Conservation (phyloP, 2,329 filamentous ascomycete genomes). For the Aspergillus alliaceus region DNA sequence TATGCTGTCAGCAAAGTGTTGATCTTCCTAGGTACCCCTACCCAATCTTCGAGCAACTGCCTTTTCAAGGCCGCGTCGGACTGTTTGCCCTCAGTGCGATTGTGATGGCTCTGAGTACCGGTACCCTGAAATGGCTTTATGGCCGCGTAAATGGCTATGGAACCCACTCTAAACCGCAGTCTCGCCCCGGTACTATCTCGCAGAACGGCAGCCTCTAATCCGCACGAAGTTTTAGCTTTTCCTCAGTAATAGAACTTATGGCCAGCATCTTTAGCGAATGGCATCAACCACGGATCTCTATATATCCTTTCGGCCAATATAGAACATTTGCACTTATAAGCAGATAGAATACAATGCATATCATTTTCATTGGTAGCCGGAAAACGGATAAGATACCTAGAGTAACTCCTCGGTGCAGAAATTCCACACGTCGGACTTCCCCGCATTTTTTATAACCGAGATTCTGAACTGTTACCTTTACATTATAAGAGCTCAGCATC, state of each 20-base stretch:
- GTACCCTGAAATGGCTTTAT: constrained; percentile 69
- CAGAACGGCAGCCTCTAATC: constrained; percentile 22
- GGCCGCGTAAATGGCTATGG: constrained; percentile 48
- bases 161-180: constrained; percentile 16
- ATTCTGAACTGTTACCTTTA: neutral
- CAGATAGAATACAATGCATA: neutral
- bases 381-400: neutral
- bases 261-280: neutral
- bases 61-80: constrained; percentile 62
- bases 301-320: neutral
- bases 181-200: constrained; percentile 31
- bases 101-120: constrained; percentile 70
- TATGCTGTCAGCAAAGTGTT: neutral
- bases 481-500: no score
- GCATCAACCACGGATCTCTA: neutral
- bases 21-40: constrained; percentile 70
- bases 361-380: neutral
- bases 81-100: constrained; percentile 70
- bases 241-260: neutral
- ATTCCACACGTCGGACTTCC: constrained; percentile 9
- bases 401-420: neutral
- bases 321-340: neutral
- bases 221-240: neutral
- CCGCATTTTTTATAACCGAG: constrained; percentile 9
- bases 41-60: constrained; percentile 73